phyloP scores from a whole-genome alignment of 2,329 filamentous ascomycete genomes.

The Fusarium sp. region DNA sequence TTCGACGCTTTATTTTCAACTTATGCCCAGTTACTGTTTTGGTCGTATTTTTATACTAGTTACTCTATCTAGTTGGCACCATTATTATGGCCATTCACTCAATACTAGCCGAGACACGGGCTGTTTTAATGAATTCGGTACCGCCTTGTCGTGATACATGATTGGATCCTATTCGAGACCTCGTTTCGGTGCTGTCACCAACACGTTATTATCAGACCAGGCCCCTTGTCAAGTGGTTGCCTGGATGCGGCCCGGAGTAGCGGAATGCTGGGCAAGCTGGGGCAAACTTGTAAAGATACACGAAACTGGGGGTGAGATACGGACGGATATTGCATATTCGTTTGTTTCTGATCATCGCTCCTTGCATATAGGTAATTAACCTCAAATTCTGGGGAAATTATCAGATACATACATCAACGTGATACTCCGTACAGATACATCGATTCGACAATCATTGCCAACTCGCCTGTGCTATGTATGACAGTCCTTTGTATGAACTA shows the following conservation, averaged over 20 bases:
- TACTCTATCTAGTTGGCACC: neutral
- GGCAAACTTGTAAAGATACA: neutral
- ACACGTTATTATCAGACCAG: neutral
- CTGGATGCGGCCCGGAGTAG: neutral
- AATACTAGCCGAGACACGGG: slow-evolving; percentile 4
- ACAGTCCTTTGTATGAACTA: neutral
- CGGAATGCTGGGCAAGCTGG: slow-evolving; percentile 2
- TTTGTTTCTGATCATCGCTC: neutral
- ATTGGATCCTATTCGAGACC: neutral
- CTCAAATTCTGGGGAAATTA: neutral
- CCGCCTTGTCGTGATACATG: neutral
- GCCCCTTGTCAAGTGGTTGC: neutral
- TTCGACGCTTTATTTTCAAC: slow-evolving; percentile 4
- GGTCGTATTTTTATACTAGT: neutral
- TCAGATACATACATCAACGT: neutral
- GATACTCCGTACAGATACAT: neutral
- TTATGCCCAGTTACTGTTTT: neutral
- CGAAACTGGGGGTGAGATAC: neutral
- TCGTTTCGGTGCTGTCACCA: slow-evolving; percentile 1
- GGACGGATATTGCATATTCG: neutral
- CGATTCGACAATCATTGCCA: slow-evolving; percentile 1
- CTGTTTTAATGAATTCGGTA: neutral
- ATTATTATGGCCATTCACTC: neutral
- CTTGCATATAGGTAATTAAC: neutral
- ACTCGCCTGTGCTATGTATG: neutral